Conservation (phyloP, 345 rosid genomes). For the Rhodamnia argentea region DNA sequence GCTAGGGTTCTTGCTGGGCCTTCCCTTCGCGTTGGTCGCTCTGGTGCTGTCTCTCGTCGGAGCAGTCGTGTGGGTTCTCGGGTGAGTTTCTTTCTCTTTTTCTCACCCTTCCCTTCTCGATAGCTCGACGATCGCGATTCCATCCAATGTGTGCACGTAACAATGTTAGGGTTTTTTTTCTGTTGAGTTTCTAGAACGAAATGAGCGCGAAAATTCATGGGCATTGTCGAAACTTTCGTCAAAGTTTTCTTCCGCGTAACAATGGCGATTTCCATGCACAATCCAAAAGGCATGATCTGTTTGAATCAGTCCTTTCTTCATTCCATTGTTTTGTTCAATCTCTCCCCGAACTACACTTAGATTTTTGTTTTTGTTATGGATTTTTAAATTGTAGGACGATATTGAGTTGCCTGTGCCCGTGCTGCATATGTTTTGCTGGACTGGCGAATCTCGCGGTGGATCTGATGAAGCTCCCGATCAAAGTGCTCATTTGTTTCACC, state of each 20-base stretch:
- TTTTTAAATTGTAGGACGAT: constrained; percentile 30
- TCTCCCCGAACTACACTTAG: background rate
- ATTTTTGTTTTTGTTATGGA: background rate
- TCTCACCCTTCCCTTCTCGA: background rate
- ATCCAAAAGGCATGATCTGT: background rate
- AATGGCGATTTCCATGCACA: background rate
- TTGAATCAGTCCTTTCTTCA: background rate
- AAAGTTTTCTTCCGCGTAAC: background rate
- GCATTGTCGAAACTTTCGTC: background rate
- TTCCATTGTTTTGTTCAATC: background rate
- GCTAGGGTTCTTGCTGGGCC: constrained; percentile 65
- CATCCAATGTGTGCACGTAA: background rate
- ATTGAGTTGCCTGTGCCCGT: constrained; percentile 83
- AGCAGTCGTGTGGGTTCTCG: constrained; percentile 64
- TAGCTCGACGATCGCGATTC: background rate
- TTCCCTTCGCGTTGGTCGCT: constrained; percentile 74
- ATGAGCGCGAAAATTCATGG: too few relatives aligned
- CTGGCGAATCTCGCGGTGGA: constrained; percentile 55
- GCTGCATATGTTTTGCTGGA: constrained; percentile 62
- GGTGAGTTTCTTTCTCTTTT: constrained; percentile 22
- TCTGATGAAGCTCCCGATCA: constrained; percentile 64
- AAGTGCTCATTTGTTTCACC: constrained; percentile 52
- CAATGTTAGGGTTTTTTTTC: too few relatives aligned
- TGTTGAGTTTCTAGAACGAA: too few relatives aligned
- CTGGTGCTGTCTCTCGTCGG: constrained; percentile 54